Base-by-base conservation (phyloP, 306 rosid genomes). In the cucumber (Cucumis sativus) region DNA sequence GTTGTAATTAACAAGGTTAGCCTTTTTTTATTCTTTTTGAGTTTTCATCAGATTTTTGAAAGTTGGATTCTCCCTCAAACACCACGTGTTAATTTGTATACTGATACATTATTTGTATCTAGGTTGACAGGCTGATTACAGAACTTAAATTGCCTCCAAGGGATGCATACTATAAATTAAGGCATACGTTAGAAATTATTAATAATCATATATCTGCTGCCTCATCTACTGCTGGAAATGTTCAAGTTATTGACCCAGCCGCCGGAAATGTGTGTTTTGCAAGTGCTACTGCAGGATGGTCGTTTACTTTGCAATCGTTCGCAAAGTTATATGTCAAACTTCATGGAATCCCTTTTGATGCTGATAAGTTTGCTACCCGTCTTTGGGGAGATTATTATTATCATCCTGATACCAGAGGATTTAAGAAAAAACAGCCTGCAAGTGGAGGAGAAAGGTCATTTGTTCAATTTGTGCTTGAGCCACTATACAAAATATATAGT, bases 221-320 rank as follows among this genome's bases (percentile, higher is more conserved):
- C 43, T 91, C 97, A 30, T 95, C 97, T 7, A 88, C 87, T 73
- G 97, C 97, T 74, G 99, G 97, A 10, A 86, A 91, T 87, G 92
- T 91, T 76, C 97, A 92, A 86, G 81, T 88, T 79, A 85, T 95
- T 18, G 99, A 95, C 65, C 99, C 99, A 15, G 87, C 85, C 61
- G 99, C 91, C 11, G 99, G 99, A 63, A 95, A 95, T 82, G 99
- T 95, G 80, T 92, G 97, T 80, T 95, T 95, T 77, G 97, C 97
- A 6, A 92, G 97, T 85, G 99, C 84, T 54, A 89, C 93, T 15
- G 99, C 99, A 67, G 99, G 99, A 60, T 95, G 99, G 99, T 89
- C 99, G 60, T 95, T 95, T 84, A 92, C 97, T 0, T 85, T 95
- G 88, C 97, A 91, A 61, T 95, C 99, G 2, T 95, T 92, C 85